Evolutionary conservation across 169 alveolate species (phyloP).

Genomic region (Eimeria mitis): DNA sequence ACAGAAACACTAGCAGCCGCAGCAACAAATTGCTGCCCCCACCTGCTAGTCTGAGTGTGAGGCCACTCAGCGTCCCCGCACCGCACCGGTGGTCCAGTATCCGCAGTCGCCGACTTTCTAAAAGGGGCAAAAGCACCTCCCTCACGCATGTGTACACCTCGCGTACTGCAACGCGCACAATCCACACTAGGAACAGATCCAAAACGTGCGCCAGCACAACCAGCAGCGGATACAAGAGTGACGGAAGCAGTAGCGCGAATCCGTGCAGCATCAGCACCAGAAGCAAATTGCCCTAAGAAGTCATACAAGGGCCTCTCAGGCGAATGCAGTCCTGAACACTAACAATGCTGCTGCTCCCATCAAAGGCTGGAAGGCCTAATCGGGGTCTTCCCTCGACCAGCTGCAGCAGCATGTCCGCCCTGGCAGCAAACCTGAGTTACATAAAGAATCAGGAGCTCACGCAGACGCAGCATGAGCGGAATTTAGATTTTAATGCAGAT

Average conservation of each 20-base stretch:
- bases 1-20: not conserved
- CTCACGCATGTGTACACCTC: constrained; percentile 30
- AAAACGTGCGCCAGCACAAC: not conserved
- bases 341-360: constrained; percentile 12
- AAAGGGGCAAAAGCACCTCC: constrained; percentile 25
- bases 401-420: constrained; percentile 41
- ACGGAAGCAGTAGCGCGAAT: not conserved
- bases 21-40: not conserved
- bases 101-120: constrained; percentile 16
- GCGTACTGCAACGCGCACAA: constrained; percentile 20
- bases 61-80: constrained; percentile 65
- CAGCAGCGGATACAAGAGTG: not conserved
- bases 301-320: constrained; percentile 15
- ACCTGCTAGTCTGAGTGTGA: constrained; percentile 51
- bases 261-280: not conserved
- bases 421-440: constrained; percentile 48
- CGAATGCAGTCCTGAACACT: constrained; percentile 35
- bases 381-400: constrained; percentile 7
- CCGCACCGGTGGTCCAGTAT: constrained; percentile 25
- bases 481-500: not conserved
- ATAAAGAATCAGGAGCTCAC: not conserved
- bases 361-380: constrained; percentile 37
- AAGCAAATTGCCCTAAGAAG: not conserved
- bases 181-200: not conserved
- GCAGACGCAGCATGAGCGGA: not conserved